phyloP scores from a whole-genome alignment of 2,329 filamentous ascomycete genomes.

The Hortaea werneckii region DNA sequence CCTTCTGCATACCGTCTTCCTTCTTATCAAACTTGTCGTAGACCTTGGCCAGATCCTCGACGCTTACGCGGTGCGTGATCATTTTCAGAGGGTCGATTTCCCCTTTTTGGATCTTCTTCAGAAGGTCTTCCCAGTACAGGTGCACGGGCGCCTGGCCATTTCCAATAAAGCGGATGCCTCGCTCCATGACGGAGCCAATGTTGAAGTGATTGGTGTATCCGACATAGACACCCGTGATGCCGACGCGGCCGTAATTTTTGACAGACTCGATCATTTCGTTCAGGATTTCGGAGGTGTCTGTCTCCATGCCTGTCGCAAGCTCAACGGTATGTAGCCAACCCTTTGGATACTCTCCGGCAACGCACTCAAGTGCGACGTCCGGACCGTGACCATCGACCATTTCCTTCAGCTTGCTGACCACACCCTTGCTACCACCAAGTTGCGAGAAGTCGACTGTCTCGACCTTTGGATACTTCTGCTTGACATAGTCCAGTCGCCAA shows the following conservation, averaged over 20 bases:
- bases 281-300: slow-evolving; percentile 70
- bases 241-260: slow-evolving; percentile 60
- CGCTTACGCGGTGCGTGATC: slow-evolving; percentile 62
- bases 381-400: slow-evolving; percentile 59
- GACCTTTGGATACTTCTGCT: slow-evolving; percentile 53
- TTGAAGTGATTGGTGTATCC: slow-evolving; percentile 71
- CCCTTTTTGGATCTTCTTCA: slow-evolving; percentile 55
- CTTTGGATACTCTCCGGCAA: slow-evolving; percentile 53
- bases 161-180: slow-evolving; percentile 68
- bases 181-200: slow-evolving; percentile 75
- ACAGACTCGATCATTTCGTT: slow-evolving; percentile 74
- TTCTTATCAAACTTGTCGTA: slow-evolving; percentile 57
- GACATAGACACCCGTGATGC: slow-evolving; percentile 64
- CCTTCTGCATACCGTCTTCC: slow-evolving; percentile 70
- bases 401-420: slow-evolving; percentile 63
- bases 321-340: slow-evolving; percentile 53
- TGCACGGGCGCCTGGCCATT: slow-evolving; percentile 66
- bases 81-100: slow-evolving; percentile 68
- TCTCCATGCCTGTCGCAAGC: slow-evolving; percentile 58
- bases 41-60: slow-evolving; percentile 42
- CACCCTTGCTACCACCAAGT: slow-evolving; percentile 48
- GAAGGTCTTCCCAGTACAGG: slow-evolving; percentile 72
- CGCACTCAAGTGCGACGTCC: slow-evolving; percentile 60
- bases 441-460: slow-evolving; percentile 61
- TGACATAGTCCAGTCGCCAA: slow-evolving; percentile 59